Evolutionary conservation across 208 protist genomes (phyloP).

Genomic region (Leishmania guyanensis): DNA sequence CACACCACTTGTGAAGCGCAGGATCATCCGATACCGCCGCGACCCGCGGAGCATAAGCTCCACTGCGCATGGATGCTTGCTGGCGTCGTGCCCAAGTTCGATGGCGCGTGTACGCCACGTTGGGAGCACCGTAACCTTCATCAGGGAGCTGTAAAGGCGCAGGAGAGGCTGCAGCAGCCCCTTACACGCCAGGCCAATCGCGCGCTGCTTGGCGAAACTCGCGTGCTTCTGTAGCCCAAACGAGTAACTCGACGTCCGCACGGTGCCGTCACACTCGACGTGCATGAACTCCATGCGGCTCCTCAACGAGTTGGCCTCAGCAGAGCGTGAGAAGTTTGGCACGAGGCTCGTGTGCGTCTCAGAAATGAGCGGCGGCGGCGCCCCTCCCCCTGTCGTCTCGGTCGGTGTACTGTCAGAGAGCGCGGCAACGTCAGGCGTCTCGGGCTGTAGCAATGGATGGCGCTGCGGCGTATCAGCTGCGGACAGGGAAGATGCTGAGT

Average conservation of each 20-base stretch:
- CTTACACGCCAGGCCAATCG: conserved; percentile 38
- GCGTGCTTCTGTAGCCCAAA: conserved; percentile 67
- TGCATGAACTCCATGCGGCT: conserved; percentile 76
- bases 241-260: conserved; percentile 63
- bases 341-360: conserved; percentile 53
- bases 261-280: conserved; percentile 74
- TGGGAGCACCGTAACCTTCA: conserved; percentile 54
- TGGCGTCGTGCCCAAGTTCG: conserved; percentile 52
- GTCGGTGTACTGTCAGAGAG: conserved; percentile 6
- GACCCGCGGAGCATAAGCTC: conserved; percentile 42
- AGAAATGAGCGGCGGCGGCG: conserved; percentile 19
- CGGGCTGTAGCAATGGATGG: background rate
- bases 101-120: conserved; percentile 54
- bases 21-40: conserved; percentile 69
- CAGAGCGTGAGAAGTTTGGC: conserved; percentile 48
- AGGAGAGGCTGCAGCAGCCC: conserved; percentile 60
- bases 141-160: conserved; percentile 51
- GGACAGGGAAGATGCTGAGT: background rate
- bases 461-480: background rate
- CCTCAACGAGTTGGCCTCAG: conserved; percentile 34
- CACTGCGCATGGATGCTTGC: conserved; percentile 49
- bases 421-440: conserved; percentile 8
- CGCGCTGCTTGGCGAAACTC: conserved; percentile 64
- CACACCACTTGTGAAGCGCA: conserved; percentile 58
- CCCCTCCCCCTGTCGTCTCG: conserved; percentile 21